phyloP scores from a whole-genome alignment of 2,329 filamentous ascomycete species.

The Aspergillus sp. region DNA sequence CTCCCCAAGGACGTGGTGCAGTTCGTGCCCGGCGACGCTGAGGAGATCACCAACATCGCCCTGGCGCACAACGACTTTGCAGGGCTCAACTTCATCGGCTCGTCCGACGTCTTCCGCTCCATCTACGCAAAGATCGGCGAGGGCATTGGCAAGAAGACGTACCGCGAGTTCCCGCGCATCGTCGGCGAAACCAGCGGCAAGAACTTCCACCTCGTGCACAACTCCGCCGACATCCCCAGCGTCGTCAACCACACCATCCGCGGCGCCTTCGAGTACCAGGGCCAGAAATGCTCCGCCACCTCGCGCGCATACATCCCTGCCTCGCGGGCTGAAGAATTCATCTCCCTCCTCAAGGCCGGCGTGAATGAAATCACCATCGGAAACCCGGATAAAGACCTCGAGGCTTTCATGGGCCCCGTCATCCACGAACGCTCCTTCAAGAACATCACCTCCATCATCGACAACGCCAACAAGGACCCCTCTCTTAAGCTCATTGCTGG shows the following conservation, averaged over 20 bases:
- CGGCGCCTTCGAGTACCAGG: slow-evolving; percentile 86
- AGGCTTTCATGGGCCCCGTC: slow-evolving; percentile 80
- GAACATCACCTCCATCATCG: slow-evolving; percentile 74
- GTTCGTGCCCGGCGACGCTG: slow-evolving; percentile 86
- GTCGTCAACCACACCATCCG: slow-evolving; percentile 80
- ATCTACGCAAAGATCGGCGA: slow-evolving; percentile 87
- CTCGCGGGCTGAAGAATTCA: slow-evolving; percentile 75
- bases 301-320: slow-evolving; percentile 76
- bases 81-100: slow-evolving; percentile 92
- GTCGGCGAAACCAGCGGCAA: slow-evolving; percentile 91
- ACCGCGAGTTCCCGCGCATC: slow-evolving; percentile 81
- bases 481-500: slow-evolving; percentile 73
- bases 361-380: slow-evolving; percentile 66
- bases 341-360: slow-evolving; percentile 58
- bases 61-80: slow-evolving; percentile 79
- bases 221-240: slow-evolving; percentile 73
- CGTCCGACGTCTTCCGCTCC: slow-evolving; percentile 84
- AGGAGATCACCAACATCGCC: slow-evolving; percentile 75
- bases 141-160: slow-evolving; percentile 74
- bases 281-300: slow-evolving; percentile 86
- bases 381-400: slow-evolving; percentile 59
- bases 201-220: slow-evolving; percentile 86
- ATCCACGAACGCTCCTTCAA: slow-evolving; percentile 81
- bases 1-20: slow-evolving; percentile 88
- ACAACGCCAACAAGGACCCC: slow-evolving; percentile 71